Evolutionary conservation across 2,329 filamentous ascomycete species (phyloP), one percentile per base, ranked within the genome.

Genomic region (Colletotrichum sp.): DNA sequence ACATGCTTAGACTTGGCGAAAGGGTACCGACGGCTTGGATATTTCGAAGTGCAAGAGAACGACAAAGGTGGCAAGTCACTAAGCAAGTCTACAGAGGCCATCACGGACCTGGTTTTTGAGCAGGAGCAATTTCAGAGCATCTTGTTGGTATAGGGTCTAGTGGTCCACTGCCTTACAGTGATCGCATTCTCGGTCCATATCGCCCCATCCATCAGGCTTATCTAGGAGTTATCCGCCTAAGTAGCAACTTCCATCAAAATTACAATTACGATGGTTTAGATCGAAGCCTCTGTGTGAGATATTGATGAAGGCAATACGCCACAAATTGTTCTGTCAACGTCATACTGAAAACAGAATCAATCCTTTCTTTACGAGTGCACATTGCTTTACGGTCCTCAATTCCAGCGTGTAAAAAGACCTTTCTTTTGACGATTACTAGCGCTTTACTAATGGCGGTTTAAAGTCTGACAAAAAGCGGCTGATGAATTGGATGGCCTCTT

Each of bases 201-300:
- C 9, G 5, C 10, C 4, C 2, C 18, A 12, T 13, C 0, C 18
- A 13, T 49, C 3, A n/a, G 8, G n/a, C 18, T 49, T n/a, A 13
- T 1, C 10, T 7, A 49, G n/a, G 9, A 7, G 5, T 49, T 18
- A 21, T 49, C 44, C n/a, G 18, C 44, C 18, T 4, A 13, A 49
- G 10, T 13, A 12, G 10, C 44, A 12, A 21, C 9, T 49, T 21
- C n/a, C 10, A 3, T 49, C n/a, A 21, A 49, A 49, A 13, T 21
- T 13, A 13, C 18, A 49, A n/a, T 1, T 7, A 12, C 9, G 18
- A 49, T 21, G 44, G 5, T 3, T 21, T 0, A 49, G 18, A 1
- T 18, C 13, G 44, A 21, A 21, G 44, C 9, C 10, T 49, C 13
- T n/a, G 18, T 49, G 18, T 21, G n/a, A 49, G 44, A 18, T 21